Conservation (phyloP, 1,284 basidiomycete species). For the Coriolopsis trogii region DNA sequence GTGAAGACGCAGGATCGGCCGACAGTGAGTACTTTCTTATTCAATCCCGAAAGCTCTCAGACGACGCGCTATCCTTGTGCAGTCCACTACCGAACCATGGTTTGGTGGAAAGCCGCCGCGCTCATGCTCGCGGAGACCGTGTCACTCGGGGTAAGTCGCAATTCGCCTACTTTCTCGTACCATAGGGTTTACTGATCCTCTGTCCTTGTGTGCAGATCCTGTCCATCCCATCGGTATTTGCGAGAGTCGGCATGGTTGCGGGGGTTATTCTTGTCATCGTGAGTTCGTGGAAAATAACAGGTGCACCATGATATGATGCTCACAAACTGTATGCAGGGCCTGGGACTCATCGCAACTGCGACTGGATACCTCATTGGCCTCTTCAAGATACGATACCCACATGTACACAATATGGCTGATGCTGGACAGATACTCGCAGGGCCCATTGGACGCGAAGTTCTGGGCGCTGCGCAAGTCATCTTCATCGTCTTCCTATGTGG, state of each 20-base stretch:
- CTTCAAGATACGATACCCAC: constrained; percentile 37
- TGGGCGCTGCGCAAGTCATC: constrained; percentile 50
- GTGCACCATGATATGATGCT: background rate
- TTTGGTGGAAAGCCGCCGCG: constrained; percentile 39
- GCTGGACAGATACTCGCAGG: constrained; percentile 57
- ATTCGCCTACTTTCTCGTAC: background rate
- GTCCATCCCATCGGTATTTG: constrained; percentile 35
- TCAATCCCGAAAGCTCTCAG: background rate
- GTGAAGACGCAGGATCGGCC: constrained; percentile 9
- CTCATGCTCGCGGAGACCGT: constrained; percentile 39
- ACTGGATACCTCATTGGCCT: constrained; percentile 34
- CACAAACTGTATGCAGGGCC: constrained; percentile 16
- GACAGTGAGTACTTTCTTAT: constrained; percentile 20
- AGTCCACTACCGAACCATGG: constrained; percentile 40
- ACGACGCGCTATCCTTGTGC: background rate
- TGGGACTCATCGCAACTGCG: constrained; percentile 32
- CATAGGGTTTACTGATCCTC: background rate
- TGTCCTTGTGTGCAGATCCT: constrained; percentile 26
- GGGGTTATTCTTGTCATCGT: constrained; percentile 35
- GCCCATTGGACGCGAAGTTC: constrained; percentile 49
- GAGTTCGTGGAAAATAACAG: background rate
- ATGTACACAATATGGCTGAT: constrained; percentile 44
- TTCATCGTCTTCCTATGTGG: constrained; percentile 47
- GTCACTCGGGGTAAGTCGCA: constrained; percentile 32
- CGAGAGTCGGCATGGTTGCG: constrained; percentile 33